These are phyloP conservation scores for Lentinula lateritia DNA, from an alignment of 768 basidiomycete genomes.

Conservation along the genomic window DNA sequence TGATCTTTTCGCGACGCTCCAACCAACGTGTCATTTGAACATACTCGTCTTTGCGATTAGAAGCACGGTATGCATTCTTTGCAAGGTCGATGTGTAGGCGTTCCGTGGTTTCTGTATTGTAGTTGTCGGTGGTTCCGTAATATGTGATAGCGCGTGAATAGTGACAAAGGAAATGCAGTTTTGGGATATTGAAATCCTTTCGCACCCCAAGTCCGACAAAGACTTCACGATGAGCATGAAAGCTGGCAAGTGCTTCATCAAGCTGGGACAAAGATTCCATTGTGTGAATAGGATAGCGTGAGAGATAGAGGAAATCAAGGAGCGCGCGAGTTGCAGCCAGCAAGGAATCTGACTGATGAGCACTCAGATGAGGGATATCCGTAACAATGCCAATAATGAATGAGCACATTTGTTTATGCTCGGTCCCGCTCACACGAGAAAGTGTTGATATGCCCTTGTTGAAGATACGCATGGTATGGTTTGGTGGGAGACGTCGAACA, in stretches of 20 bases:
- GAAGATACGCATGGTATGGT: no score
- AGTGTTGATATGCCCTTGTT: no score
- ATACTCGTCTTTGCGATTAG: slow-evolving; percentile 15
- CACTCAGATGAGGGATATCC: slow-evolving; percentile 9
- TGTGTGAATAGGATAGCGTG: slow-evolving; percentile 22
- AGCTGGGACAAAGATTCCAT: slow-evolving; percentile 17
- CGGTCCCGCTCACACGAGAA: no score
- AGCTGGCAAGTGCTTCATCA: slow-evolving; percentile 14
- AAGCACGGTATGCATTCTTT: no score
- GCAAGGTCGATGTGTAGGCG: no score
- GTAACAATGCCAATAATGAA: slow-evolving; percentile 20
- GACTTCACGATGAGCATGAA: slow-evolving; percentile 26
- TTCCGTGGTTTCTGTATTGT: slow-evolving; percentile 20
- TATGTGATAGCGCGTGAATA: slow-evolving; percentile 14
- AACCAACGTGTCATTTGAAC: slow-evolving; percentile 9
- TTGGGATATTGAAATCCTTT: slow-evolving; percentile 17
- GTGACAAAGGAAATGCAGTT: no score
- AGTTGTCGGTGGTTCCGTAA: slow-evolving; percentile 21
- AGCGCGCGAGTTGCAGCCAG: no score
- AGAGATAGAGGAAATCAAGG: no score
- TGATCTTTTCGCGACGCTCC: neutral
- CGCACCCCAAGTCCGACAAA: slow-evolving; percentile 22
- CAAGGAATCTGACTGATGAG: slow-evolving; percentile 1
- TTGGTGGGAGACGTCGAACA: no score
- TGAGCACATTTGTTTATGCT: slow-evolving; percentile 18